Percentiles rank a stretch among this genome's conserved stretches.
Evolutionary conservation across 2,329 filamentous ascomycete species (phyloP).

Genomic region (Kalaharituber pfeilii): DNA sequence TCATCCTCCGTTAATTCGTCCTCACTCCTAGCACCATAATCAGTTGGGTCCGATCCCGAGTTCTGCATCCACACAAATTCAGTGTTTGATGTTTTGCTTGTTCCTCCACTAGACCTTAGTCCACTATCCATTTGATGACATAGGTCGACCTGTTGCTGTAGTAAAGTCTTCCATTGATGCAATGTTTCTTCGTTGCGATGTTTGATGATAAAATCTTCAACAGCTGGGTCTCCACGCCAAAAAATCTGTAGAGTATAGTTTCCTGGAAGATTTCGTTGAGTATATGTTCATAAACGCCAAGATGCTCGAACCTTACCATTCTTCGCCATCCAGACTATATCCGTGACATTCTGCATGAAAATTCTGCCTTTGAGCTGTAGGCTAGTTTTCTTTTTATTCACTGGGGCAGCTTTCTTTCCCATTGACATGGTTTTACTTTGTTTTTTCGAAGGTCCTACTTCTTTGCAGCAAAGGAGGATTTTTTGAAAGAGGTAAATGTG

Average conservation of each 20-base stretch:
- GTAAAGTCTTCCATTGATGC: constrained; percentile 62
- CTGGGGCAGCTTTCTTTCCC: constrained; percentile 25
- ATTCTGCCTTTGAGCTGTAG: constrained; percentile 91
- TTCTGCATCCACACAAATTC: constrained; percentile 23
- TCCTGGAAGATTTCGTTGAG: constrained; percentile 35
- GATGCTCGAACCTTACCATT: constrained; percentile 45
- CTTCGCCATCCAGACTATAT: constrained; percentile 73
- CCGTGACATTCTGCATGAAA: constrained; percentile 97
- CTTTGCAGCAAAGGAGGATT: constrained; percentile 93
- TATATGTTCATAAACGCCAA: constrained; percentile 15
- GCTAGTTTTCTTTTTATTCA: constrained; percentile 55
- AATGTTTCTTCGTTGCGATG: constrained; percentile 83
- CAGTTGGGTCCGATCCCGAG: constrained; percentile 10
- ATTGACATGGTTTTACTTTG: constrained; percentile 44
- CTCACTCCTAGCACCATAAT: constrained; percentile 12
- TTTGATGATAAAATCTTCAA: constrained; percentile 90
- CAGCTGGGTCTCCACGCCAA: constrained; percentile 92
- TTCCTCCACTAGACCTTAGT: constrained; percentile 9
- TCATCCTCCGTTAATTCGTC: constrained; percentile 39
- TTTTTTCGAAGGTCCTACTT: constrained; percentile 74
- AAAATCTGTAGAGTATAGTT: constrained; percentile 94
- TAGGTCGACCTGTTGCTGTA: constrained; percentile 20
- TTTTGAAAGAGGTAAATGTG: constrained; percentile 94
- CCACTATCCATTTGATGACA: constrained; percentile 14
- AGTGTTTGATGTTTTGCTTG: constrained; percentile 18